Base-by-base conservation (phyloP, 1,284 basidiomycete species). In the Melampsora allii-populina region DNA sequence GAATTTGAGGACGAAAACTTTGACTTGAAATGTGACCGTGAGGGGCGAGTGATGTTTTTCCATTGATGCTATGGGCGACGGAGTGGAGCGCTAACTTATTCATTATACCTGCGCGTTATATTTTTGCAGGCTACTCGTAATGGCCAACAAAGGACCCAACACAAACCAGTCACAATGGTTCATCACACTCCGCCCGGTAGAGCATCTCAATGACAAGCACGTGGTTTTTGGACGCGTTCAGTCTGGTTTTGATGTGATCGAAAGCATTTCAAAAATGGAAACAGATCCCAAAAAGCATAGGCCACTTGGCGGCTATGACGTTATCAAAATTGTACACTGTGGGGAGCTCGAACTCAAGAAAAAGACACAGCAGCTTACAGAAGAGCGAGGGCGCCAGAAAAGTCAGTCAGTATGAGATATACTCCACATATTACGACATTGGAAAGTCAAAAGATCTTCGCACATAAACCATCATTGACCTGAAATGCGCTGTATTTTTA, bases 111-210 rank as follows among this genome's bases (percentile, higher is more conserved):
- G 46, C 17, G 4, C 42, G n/a, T 63, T 33, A 36, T 24, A 24
- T 21, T 42, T 63, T 21, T 42, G 9, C 61, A 71, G 68, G 12
- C 39, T 71, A n/a, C 61, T 71, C 14, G 68, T 71, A 9, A 71
- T 71, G 68, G 68, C 68, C 2, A 71, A 71, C 48, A 63, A 64
- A 50, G 68, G 68, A 24, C 68, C 68, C 1, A 63, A 71, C 33
- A 71, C 68, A 29, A 71, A 71, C 46, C 68, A 71, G 50, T 71
- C 68, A 10, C 68, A 71, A 33, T 71, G 59, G 59, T 71, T 71
- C 50, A 64, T 71, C 61, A 71, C 68, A 19, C 33, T 71, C n/a
- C 42, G 59, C 9, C 29, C 59, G 12, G 68, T 60, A 24, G 59
- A 63, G 5, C 68, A 71, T 63, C 68, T 71, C n/a, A 71, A 61